Conservation (phyloP, 176 grass and related monocot genomes). For the Poa pratensis region DNA sequence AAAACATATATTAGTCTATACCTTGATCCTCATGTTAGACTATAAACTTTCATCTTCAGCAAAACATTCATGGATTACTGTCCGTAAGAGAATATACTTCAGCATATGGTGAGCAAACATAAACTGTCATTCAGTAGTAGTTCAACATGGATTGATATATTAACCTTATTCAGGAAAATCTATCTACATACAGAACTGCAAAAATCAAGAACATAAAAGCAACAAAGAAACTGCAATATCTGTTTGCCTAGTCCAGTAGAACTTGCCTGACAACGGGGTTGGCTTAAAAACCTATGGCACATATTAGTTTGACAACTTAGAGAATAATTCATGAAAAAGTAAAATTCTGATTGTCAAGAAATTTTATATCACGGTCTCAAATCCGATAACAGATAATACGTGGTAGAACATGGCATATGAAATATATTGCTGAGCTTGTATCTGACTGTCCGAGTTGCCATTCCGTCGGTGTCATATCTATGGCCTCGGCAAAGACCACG, state of each 20-base stretch:
- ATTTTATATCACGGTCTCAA: too few species aligned
- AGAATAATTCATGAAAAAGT: too few species aligned
- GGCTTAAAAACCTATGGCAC: background rate
- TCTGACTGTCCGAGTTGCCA: too few species aligned
- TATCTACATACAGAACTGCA: background rate
- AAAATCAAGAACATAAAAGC: background rate
- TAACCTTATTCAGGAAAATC: background rate
- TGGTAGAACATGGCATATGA: too few species aligned
- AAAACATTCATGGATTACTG: background rate
- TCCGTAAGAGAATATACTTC: background rate
- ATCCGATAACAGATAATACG: too few species aligned
- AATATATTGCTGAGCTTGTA: too few species aligned
- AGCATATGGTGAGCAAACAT: background rate
- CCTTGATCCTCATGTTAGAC: background rate
- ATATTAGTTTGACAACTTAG: too few species aligned
- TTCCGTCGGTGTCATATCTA: too few species aligned
- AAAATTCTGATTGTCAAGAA: too few species aligned
- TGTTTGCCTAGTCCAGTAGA: background rate
- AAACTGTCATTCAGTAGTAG: background rate
- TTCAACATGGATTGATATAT: background rate
- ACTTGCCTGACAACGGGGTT: background rate
- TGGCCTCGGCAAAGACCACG: too few species aligned
- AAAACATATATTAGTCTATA: background rate
- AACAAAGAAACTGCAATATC: background rate
- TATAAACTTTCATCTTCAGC: background rate